Conservation (phyloP, 208 protist species). For the Leishmania tropica region DNA sequence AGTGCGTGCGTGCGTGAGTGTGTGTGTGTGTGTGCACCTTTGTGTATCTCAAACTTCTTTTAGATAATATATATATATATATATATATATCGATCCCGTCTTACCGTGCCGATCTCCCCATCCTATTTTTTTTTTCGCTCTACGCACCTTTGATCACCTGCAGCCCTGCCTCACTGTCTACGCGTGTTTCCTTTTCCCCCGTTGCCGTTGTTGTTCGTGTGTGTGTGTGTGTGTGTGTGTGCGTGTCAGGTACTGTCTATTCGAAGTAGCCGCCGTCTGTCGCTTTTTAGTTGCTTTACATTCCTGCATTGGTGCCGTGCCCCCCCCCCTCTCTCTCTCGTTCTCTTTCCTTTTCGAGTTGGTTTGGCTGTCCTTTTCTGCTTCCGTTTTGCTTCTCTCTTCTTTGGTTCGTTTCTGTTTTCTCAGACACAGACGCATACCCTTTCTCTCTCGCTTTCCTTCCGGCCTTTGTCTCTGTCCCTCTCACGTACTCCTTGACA, state of each 20-base stretch:
- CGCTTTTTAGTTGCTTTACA: neutral
- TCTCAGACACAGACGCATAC: neutral
- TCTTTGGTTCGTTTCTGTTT: slow-evolving; percentile 8
- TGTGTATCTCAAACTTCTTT: too few relatives aligned
- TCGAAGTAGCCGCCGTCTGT: neutral
- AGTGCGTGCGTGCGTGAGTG: neutral
- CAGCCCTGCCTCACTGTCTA: too few relatives aligned
- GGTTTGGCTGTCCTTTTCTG: neutral
- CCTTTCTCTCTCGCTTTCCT: too few relatives aligned
- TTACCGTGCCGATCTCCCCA: too few relatives aligned
- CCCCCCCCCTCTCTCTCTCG: neutral
- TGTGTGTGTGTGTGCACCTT: too few relatives aligned
- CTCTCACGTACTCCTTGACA: too few relatives aligned
- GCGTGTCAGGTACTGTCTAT: neutral
- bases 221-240: too few relatives aligned
- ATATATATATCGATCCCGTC: too few relatives aligned
- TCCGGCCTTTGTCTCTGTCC: too few relatives aligned
- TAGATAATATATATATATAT: too few relatives aligned
- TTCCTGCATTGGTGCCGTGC: neutral
- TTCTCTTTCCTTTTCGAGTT: neutral
- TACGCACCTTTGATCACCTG: neutral
- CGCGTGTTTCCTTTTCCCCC: too few relatives aligned
- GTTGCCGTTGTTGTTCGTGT: too few relatives aligned
- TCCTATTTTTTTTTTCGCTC: neutral
- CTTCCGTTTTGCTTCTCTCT: neutral